Conservation (phyloP, 192 early-diverging fungal species). For the Gryganskiella cystojenkinii region DNA sequence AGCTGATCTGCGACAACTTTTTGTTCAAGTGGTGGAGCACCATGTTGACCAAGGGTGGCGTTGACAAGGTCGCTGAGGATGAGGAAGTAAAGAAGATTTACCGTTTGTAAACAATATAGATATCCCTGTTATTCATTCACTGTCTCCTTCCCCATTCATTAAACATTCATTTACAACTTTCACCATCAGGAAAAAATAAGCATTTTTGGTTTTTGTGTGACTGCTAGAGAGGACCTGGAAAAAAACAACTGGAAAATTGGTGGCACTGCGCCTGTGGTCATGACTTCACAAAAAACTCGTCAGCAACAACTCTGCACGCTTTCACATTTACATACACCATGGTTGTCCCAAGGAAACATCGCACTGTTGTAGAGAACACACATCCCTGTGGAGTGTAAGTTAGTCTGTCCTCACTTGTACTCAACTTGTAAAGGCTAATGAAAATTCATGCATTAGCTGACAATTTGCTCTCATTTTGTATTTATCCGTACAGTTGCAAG, state of each 20-base stretch:
- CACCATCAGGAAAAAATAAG: too few species aligned
- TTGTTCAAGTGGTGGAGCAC: slow-evolving; percentile 97
- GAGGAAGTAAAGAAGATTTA: slow-evolving; percentile 46
- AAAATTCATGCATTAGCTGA: not conserved
- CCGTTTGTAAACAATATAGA: slow-evolving; percentile 44
- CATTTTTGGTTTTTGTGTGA: too few species aligned
- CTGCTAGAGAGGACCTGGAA: too few species aligned
- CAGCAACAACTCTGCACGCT: too few species aligned
- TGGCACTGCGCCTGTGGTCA: not conserved
- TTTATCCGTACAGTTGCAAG: slow-evolving; percentile 58
- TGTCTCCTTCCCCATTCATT: too few species aligned
- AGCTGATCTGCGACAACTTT: slow-evolving; percentile 90
- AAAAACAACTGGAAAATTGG: not conserved
- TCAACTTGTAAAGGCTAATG: not conserved
- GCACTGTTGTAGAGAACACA: slow-evolving; percentile 15
- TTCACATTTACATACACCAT: slow-evolving; percentile 17
- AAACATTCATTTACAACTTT: too few species aligned
- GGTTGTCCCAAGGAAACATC: slow-evolving; percentile 33
- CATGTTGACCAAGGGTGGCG: slow-evolving; percentile 56
- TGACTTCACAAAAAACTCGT: not conserved
- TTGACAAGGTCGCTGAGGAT: slow-evolving; percentile 35
- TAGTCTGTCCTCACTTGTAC: not conserved
- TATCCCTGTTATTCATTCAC: too few species aligned
- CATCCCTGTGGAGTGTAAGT: slow-evolving; percentile 49
- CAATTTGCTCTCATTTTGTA: not conserved